phyloP scores from a whole-genome alignment of 176 grass and related monocot genomes.

The Musa troglodytarum region DNA sequence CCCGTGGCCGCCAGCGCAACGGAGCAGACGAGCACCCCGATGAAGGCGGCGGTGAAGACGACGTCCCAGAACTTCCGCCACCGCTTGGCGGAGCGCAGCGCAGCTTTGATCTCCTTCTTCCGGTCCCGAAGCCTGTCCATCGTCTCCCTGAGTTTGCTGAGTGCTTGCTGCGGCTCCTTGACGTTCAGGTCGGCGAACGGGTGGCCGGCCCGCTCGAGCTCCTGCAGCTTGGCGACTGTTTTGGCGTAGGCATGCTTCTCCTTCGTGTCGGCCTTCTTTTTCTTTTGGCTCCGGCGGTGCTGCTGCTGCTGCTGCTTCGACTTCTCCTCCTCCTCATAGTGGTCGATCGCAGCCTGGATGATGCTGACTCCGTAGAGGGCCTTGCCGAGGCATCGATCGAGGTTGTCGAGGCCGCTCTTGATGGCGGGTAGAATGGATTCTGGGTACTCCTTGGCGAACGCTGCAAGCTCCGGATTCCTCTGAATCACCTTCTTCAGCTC shows the following conservation, averaged over 20 bases:
- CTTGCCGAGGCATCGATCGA: neutral
- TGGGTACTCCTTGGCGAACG: neutral
- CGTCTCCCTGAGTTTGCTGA: neutral
- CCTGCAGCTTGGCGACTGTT: neutral
- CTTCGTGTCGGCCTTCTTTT: neutral
- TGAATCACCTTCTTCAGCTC: neutral
- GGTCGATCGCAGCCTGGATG: neutral
- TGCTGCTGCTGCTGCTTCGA: neutral
- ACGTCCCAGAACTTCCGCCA: neutral
- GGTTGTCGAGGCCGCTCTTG: neutral
- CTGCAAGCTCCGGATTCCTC: neutral
- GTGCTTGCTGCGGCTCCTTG: neutral
- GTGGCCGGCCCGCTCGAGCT: neutral
- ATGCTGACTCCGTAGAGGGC: neutral
- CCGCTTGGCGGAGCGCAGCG: neutral
- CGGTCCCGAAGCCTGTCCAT: neutral
- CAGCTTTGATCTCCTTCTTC: neutral
- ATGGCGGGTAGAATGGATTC: neutral
- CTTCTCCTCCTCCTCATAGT: neutral
- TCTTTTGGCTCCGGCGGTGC: neutral
- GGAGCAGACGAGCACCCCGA: neutral
- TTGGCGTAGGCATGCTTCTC: neutral
- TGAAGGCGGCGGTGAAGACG: neutral
- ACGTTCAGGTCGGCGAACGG: neutral
- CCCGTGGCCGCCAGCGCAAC: neutral